Percentiles rank a stretch among this genome's conserved stretches.
Conservation (phyloP, 169 alveolate genomes). For the Eimeria acervulina region DNA sequence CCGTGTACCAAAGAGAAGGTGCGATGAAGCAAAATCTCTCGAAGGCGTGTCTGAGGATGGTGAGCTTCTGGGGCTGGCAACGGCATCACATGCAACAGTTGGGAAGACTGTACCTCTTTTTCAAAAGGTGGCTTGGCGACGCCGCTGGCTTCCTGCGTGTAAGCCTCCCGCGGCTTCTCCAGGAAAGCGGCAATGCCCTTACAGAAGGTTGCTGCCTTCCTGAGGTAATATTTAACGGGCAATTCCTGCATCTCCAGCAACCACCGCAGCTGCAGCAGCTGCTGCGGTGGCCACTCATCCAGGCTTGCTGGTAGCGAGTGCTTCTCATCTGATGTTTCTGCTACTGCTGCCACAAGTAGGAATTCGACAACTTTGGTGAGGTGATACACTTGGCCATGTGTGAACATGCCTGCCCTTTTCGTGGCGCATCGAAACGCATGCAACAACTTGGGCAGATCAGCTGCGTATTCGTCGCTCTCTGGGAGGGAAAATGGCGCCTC, state of each 20-base stretch:
- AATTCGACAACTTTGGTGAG: neutral
- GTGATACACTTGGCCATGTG: neutral
- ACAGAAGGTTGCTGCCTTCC: neutral
- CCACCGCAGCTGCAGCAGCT: neutral
- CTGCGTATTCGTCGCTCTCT: neutral
- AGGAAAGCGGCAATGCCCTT: neutral
- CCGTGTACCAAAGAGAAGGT: neutral
- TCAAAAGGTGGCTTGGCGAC: neutral
- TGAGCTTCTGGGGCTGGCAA: neutral
- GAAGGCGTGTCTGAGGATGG: slow-evolving; percentile 7
- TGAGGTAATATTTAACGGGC: neutral
- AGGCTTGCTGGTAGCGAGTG: neutral
- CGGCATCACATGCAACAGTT: neutral
- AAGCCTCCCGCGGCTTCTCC: neutral
- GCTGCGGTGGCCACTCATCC: neutral
- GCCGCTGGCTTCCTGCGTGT: neutral
- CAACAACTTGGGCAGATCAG: neutral
- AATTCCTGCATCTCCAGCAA: neutral
- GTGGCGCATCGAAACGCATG: neutral
- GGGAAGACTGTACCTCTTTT: neutral
- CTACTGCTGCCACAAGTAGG: slow-evolving; percentile 9
- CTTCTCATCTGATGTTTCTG: neutral
- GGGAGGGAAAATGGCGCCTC: neutral
- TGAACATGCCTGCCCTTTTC: neutral
- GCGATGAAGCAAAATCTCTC: neutral